Evolutionary conservation across 495 filamentous ascomycete species (phyloP), one percentile per base, ranked within the genome.

Genomic region (Viridothelium virens): DNA sequence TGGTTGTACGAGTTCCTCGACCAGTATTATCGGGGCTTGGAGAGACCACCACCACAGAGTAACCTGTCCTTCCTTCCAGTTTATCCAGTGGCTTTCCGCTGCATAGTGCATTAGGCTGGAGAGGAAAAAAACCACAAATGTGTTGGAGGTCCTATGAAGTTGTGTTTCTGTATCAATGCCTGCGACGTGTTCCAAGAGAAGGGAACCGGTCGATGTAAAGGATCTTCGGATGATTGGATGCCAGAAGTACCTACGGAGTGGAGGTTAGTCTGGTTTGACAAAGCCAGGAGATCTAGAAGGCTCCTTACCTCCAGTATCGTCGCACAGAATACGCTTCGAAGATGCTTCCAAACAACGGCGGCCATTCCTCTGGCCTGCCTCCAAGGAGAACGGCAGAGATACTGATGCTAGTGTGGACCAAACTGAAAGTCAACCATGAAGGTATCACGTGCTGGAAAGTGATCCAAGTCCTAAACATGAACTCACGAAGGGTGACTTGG

Each of bases 1-100:
- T 5, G n/a, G 11, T 1, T 25, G 48, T n/a, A 53, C 48, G n/a
- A 5, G 9, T n/a, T 53, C 48, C 18, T 53, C 48, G 16, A 25
- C n/a, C 48, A 14, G 5, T 16, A 53, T 53, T 25, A 18, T 25
- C 11, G 48, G 48, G 11, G 5, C 48, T 18, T 53, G 48, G n/a
- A 53, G 48, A 53, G 48, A 16, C 48, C 48, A 53, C 48, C 48
- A 53, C 48, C 48, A 53, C 48, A 53, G 18, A 14, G 16, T 53
- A 9, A 5, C 48, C n/a, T 25, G 9, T 53, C 48, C n/a, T 18
- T n/a, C 48, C 18, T 25, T 53, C 48, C 48, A 53, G n/a, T n/a
- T 25, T 14, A 14, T 5, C 48, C 48, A 53, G n/a, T 53, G 48
- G 12, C 12, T 25, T 53, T 53, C 48, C 48, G 12, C 48, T 53